A percentile compares a stretch with the other conserved stretches of the same genome.
These are phyloP conservation scores for Sonneratia caseolaris DNA, from an alignment of 345 rosid species.

Conservation along the genomic window DNA sequence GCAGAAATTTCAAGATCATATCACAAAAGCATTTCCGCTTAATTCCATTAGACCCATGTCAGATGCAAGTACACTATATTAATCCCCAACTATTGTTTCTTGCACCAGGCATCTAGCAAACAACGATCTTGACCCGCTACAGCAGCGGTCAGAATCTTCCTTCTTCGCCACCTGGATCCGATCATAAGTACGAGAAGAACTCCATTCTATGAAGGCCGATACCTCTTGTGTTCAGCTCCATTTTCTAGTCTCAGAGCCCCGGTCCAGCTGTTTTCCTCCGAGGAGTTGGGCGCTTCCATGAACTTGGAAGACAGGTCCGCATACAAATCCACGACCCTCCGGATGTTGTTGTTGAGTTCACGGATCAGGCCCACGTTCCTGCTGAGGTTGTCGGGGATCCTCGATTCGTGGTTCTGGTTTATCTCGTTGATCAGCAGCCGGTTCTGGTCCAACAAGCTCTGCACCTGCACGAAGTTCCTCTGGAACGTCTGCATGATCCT, in stretches of 20 bases:
- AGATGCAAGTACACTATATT: background rate
- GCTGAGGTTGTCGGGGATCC: conserved; percentile 57
- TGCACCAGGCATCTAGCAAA: background rate
- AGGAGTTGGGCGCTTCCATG: conserved; percentile 31
- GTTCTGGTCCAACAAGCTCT: conserved; percentile 59
- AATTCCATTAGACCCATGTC: background rate
- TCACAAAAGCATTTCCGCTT: background rate
- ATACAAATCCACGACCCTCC: conserved; percentile 59
- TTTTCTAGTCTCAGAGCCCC: conserved; percentile 14
- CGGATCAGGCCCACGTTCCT: conserved; percentile 63
- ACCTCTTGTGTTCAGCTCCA: conserved; percentile 42
- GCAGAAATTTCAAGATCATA: too few relatives aligned
- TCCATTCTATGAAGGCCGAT: conserved; percentile 31
- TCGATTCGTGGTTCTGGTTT: conserved; percentile 77
- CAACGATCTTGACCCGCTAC: background rate
- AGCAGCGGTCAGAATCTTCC: background rate
- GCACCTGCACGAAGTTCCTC: conserved; percentile 64
- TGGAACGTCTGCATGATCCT: conserved; percentile 65
- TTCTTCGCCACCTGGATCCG: background rate
- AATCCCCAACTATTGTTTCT: background rate
- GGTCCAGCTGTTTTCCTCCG: conserved; percentile 44
- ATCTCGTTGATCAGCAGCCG: conserved; percentile 66
- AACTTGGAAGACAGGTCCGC: conserved; percentile 63
- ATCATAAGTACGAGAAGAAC: background rate
- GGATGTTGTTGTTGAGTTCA: conserved; percentile 75